phyloP scores from a whole-genome alignment of 1,284 basidiomycete genomes.

The Clitocybe nebularis region DNA sequence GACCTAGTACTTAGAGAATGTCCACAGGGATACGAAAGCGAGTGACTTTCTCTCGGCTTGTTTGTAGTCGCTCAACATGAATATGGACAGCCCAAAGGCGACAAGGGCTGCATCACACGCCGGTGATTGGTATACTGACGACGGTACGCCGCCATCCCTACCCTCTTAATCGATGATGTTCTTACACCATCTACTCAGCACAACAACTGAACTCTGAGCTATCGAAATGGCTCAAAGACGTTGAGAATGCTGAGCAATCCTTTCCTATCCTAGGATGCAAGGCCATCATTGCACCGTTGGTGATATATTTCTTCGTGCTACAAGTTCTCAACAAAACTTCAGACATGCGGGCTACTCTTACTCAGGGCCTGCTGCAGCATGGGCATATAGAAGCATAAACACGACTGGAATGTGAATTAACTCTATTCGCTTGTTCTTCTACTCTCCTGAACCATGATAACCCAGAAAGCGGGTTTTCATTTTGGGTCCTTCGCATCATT shows the following conservation, averaged over 20 bases:
- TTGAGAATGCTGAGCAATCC: conserved; percentile 43
- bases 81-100: conserved; percentile 8
- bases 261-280: conserved; percentile 78
- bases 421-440: not conserved
- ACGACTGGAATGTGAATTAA: conserved; percentile 68
- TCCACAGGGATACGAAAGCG: conserved; percentile 17
- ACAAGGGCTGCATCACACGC: conserved; percentile 71
- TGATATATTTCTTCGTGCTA: too few relatives aligned
- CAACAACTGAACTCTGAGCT: conserved; percentile 60
- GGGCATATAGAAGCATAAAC: conserved; percentile 92
- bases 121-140: conserved; percentile 84
- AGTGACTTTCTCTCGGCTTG: not conserved
- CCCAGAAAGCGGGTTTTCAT: conserved; percentile 87
- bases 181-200: conserved; percentile 35
- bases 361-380: conserved; percentile 91
- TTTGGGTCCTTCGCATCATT: conserved; percentile 94
- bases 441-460: conserved; percentile 13
- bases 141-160: too few relatives aligned
- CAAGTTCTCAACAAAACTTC: too few relatives aligned
- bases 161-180: conserved; percentile 14
- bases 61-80: not conserved
- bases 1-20: too few relatives aligned
- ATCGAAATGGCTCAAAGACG: conserved; percentile 58
- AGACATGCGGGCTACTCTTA: conserved; percentile 97
- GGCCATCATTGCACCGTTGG: conserved; percentile 95